Evolutionary conservation across 2,329 filamentous ascomycete genomes (phyloP).

Genomic region (Chrysosporium keratinophilum): DNA sequence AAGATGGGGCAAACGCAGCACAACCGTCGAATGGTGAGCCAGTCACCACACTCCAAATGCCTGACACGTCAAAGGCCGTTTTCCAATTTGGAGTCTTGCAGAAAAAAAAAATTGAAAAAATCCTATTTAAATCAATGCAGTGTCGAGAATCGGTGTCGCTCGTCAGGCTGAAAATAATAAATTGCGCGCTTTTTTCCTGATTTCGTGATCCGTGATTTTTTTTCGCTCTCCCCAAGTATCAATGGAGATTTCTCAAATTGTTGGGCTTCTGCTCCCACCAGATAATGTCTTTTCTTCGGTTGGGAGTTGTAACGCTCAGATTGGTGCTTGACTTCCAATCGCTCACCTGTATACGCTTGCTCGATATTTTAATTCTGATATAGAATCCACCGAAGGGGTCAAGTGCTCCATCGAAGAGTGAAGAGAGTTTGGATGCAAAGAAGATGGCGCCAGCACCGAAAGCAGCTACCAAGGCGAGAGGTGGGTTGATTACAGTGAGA

Average conservation of each 20-base stretch:
- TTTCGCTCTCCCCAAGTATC: not conserved
- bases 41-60: slow-evolving; percentile 7
- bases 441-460: slow-evolving; percentile 7
- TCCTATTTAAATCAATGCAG: slow-evolving; percentile 6
- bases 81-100: slow-evolving; percentile 2
- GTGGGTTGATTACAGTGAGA: slow-evolving; percentile 1
- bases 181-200: not conserved
- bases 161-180: not conserved
- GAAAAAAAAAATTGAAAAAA: not conserved
- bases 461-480: slow-evolving; percentile 4
- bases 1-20: slow-evolving; percentile 10
- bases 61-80: slow-evolving; percentile 9
- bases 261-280: not conserved
- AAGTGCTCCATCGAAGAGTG: slow-evolving; percentile 22
- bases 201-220: not conserved
- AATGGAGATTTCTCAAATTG: not conserved
- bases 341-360: slow-evolving; percentile 21
- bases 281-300: not conserved
- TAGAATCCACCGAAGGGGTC: slow-evolving; percentile 20
- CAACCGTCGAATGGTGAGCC: slow-evolving; percentile 9
- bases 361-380: slow-evolving; percentile 21
- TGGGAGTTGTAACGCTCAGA: slow-evolving; percentile 4
- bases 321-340: not conserved
- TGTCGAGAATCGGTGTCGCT: not conserved
- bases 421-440: not conserved